A percentile compares a stretch with the other conserved stretches of the same genome.
phyloP scores from a whole-genome alignment of 148 eudicot species.

The Vaccinium darrowii region DNA sequence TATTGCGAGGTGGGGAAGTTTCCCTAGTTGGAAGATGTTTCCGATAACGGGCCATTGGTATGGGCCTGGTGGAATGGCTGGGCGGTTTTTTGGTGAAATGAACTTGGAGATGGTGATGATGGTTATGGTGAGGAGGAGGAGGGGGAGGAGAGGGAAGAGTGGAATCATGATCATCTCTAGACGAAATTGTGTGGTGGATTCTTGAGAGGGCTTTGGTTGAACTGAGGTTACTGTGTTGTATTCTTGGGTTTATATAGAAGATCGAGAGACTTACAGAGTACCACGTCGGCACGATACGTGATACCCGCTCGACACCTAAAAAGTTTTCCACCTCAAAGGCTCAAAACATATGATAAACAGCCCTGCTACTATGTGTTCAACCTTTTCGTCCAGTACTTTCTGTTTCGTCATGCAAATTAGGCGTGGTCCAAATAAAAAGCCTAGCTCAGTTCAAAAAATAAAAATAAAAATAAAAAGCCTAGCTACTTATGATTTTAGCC shows the following conservation, averaged over 20 bases:
- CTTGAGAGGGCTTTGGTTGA: no score
- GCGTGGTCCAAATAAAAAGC: no score
- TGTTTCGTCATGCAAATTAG: no score
- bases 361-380: no score
- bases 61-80: neutral
- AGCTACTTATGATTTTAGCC: no score
- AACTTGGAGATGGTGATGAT: neutral
- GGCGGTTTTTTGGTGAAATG: neutral
- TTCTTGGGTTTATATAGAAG: neutral
- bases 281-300: no score
- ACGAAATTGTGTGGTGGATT: neutral
- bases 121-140: neutral
- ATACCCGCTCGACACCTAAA: no score
- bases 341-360: no score
- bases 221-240: neutral
- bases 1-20: neutral
- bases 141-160: neutral
- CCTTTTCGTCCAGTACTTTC: no score
- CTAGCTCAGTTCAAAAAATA: no score
- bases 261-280: neutral
- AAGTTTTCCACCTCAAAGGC: no score
- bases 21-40: neutral
- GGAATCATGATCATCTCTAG: neutral
- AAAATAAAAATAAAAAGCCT: no score
- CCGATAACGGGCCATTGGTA: constrained; percentile 4